Conservation (phyloP, 306 rosid genomes). For the Rosa chinensis region DNA sequence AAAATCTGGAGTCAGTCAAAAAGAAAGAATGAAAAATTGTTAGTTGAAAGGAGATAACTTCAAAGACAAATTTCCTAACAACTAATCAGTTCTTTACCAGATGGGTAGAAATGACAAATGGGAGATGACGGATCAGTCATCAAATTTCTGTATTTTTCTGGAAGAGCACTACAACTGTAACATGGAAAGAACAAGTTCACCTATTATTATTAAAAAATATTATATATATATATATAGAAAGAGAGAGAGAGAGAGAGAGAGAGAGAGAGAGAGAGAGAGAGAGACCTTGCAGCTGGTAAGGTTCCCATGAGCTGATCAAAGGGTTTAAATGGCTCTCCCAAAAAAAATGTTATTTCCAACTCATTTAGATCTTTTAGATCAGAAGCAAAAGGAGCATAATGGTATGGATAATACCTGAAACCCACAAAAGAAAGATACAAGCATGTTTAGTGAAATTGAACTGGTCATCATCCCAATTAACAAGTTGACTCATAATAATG, state of each 20-base stretch:
- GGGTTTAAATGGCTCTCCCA: conserved; percentile 90
- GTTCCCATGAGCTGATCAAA: conserved; percentile 99
- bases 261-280: conserved; percentile 18
- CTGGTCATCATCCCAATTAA: not conserved
- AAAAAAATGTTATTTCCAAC: conserved; percentile 83
- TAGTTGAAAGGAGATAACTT: conserved; percentile 12
- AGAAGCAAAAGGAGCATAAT: conserved; percentile 98
- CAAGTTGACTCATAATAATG: not conserved
- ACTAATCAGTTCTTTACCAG: conserved; percentile 53
- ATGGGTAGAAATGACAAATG: conserved; percentile 71
- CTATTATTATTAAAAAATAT: too few species aligned
- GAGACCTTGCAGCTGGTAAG: conserved; percentile 87
- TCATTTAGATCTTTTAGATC: conserved; percentile 80
- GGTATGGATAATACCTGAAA: conserved; percentile 95
- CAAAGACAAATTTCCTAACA: conserved; percentile 19
- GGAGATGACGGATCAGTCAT: conserved; percentile 86
- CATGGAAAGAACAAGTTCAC: conserved; percentile 28
- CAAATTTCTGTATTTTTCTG: conserved; percentile 74
- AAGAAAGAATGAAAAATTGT: conserved; percentile 16
- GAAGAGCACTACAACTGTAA: conserved; percentile 86
- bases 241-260: conserved; percentile 26
- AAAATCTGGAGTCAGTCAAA: conserved; percentile 52
- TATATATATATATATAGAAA: not conserved
- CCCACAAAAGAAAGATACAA: conserved; percentile 26
- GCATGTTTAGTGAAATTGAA: conserved; percentile 20